Evolutionary conservation across 192 early-diverging fungal species (phyloP).

Genomic region (Podila horticola): DNA sequence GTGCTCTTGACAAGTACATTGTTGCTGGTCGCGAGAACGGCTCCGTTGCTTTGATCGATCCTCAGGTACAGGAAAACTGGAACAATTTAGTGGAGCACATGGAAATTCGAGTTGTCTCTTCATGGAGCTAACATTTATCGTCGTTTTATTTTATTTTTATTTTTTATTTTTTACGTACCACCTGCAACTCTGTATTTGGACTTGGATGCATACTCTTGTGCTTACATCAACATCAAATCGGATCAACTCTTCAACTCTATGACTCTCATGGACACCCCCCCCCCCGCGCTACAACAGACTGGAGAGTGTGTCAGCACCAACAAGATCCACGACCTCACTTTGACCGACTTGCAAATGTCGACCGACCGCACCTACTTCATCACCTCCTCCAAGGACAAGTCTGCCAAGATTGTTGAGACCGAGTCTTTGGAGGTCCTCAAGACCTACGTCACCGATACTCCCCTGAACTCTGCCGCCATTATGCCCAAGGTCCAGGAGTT

Average conservation of each 20-base stretch:
- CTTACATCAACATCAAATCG: not conserved
- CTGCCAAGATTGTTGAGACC: constrained; percentile 88
- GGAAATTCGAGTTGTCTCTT: not conserved
- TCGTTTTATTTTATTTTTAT: not conserved
- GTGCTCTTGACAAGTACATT: constrained; percentile 92
- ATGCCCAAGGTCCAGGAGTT: constrained; percentile 86
- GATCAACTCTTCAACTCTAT: not conserved
- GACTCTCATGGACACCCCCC: not conserved
- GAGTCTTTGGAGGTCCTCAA: constrained; percentile 87
- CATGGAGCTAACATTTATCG: not conserved
- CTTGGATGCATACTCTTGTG: not conserved
- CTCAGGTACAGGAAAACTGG: constrained; percentile 60
- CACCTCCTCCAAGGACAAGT: constrained; percentile 95
- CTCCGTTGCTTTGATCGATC: constrained; percentile 87
- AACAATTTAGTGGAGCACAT: not conserved
- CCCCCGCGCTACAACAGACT: constrained; percentile 56
- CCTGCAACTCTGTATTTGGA: not conserved
- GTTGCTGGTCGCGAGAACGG: constrained; percentile 96
- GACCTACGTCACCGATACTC: constrained; percentile 85
- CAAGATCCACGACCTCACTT: constrained; percentile 73
- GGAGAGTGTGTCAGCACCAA: constrained; percentile 72
- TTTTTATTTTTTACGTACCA: not conserved
- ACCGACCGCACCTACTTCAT: constrained; percentile 93
- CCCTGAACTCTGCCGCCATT: constrained; percentile 92
- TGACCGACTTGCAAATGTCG: constrained; percentile 96